Conservation (phyloP, 2,329 filamentous ascomycete genomes). For the Pyrenophora graminea region DNA sequence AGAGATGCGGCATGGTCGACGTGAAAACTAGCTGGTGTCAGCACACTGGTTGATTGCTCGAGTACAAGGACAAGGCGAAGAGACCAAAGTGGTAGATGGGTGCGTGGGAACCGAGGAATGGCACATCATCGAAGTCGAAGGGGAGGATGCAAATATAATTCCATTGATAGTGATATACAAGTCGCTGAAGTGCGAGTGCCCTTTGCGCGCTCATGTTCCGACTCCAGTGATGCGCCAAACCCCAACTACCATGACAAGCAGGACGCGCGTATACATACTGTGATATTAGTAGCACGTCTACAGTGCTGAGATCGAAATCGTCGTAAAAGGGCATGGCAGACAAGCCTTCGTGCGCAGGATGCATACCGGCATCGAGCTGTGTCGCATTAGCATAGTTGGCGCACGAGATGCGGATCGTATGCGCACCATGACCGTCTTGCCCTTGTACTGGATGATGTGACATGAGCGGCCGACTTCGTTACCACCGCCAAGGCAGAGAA, state of each 20-base stretch:
- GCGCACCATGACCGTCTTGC: constrained; percentile 96
- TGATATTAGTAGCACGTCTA: constrained; percentile 96
- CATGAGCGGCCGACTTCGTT: constrained; percentile 97
- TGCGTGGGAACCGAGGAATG: constrained; percentile 21
- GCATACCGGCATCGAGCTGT: constrained; percentile 94
- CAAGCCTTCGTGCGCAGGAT: constrained; percentile 93
- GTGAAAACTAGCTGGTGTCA: constrained; percentile 73
- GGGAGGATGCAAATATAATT: constrained; percentile 45
- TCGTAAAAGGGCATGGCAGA: constrained; percentile 96
- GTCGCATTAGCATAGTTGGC: constrained; percentile 26
- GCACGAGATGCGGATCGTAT: neutral
- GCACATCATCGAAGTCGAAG: constrained; percentile 45
- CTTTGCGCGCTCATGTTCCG: constrained; percentile 26
- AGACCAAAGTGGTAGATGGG: constrained; percentile 20
- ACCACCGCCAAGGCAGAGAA: constrained; percentile 89
- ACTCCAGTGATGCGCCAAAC: constrained; percentile 42
- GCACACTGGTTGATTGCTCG: constrained; percentile 12
- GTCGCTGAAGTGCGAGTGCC: constrained; percentile 26
- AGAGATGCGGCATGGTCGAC: constrained; percentile 98
- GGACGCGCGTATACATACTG: constrained; percentile 73
- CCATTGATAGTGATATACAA: constrained; percentile 49
- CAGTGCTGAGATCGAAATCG: constrained; percentile 95
- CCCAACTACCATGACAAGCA: constrained; percentile 23
- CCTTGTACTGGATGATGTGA: constrained; percentile 98
- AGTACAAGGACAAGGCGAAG: constrained; percentile 1